Evolutionary conservation across 495 filamentous ascomycete species (phyloP).

Genomic region (Pyronema omphalodes): DNA sequence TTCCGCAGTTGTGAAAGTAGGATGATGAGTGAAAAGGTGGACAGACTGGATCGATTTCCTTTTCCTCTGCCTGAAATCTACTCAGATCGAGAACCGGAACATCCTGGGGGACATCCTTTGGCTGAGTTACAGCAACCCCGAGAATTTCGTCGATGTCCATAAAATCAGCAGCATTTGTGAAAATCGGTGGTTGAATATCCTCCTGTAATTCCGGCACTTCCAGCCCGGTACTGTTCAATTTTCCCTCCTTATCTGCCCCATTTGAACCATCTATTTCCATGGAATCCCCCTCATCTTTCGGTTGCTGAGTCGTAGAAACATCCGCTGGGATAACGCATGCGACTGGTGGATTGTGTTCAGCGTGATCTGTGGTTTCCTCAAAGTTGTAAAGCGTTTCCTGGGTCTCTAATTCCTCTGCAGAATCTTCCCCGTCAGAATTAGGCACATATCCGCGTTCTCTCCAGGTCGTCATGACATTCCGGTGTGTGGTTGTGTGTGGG

Average conservation of each 20-base stretch:
- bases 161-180: not conserved
- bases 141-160: slow-evolving; percentile 9
- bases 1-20: no score
- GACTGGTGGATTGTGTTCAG: no score
- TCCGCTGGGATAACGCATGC: no score
- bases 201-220: not conserved
- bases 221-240: not conserved
- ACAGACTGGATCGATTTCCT: slow-evolving; percentile 7
- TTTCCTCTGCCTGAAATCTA: not conserved
- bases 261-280: no score
- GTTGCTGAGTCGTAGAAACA: no score
- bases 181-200: not conserved
- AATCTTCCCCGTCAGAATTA: slow-evolving; percentile 43
- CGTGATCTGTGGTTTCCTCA: no score
- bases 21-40: no score
- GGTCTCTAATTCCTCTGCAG: slow-evolving; percentile 22
- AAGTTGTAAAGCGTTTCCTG: slow-evolving; percentile 2
- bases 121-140: not conserved
- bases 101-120: not conserved
- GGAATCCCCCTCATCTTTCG: no score
- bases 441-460: slow-evolving; percentile 42
- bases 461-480: slow-evolving; percentile 41
- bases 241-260: not conserved
- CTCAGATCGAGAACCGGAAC: not conserved
- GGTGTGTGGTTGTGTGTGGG: not conserved